phyloP scores from a whole-genome alignment of 495 filamentous ascomycete genomes.

The Talaromyces borbonicus region DNA sequence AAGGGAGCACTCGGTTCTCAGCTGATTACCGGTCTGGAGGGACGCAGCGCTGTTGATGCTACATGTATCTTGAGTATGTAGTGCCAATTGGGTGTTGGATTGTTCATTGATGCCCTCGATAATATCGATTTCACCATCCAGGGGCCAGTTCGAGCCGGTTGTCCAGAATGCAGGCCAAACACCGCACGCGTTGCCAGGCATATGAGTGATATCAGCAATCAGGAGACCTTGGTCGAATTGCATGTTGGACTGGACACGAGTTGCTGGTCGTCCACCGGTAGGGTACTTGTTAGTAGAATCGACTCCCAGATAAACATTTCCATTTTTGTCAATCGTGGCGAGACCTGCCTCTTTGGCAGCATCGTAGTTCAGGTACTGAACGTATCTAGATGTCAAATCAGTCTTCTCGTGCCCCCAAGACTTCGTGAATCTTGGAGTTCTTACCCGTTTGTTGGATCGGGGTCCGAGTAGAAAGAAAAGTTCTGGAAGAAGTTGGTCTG shows the following conservation, averaged over 20 bases:
- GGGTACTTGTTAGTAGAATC: conserved; percentile 31
- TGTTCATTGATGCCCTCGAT: conserved; percentile 75
- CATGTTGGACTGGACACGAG: conserved; percentile 60
- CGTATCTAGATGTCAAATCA: conserved; percentile 19
- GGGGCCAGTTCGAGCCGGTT: conserved; percentile 66
- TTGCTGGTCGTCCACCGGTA: conserved; percentile 51
- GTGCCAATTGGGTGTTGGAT: conserved; percentile 54
- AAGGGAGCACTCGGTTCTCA: conserved; percentile 43
- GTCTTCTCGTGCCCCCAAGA: neutral
- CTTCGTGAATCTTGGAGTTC: neutral
- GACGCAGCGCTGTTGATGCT: conserved; percentile 33
- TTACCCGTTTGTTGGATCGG: conserved; percentile 59
- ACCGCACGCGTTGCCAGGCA: conserved; percentile 62
- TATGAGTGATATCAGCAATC: conserved; percentile 65
- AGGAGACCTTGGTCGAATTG: conserved; percentile 60
- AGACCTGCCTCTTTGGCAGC: conserved; percentile 47
- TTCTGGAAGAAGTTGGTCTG: conserved; percentile 40
- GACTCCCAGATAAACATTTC: conserved; percentile 42
- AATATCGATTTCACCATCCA: conserved; percentile 80
- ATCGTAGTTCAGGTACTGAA: conserved; percentile 49
- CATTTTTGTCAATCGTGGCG: conserved; percentile 42
- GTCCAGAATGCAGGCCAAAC: conserved; percentile 74
- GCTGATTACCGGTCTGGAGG: neutral
- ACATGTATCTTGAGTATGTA: conserved; percentile 67
- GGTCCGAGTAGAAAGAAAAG: conserved; percentile 38